Evolutionary conservation across 1,139 yeast genomes (phyloP), one percentile per base, ranked within the genome.

Genomic region (Magnusiomyces clavatus): DNA sequence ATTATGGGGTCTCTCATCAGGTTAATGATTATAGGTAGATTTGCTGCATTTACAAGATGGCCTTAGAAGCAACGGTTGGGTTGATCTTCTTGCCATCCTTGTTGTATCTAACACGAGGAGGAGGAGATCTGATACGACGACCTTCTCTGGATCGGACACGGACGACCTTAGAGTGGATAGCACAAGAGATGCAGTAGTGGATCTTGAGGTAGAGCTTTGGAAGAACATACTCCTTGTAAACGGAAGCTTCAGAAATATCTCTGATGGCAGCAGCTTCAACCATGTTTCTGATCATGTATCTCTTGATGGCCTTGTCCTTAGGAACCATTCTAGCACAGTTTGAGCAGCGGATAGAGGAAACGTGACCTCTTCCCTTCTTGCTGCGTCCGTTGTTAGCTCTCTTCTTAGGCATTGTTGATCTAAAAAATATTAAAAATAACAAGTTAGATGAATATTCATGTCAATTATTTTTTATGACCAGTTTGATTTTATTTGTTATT

Each of bases 321-420:
- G 99, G 97, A 70, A 92, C 96, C 82, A 95, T 87, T 79, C 95
- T 89, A 71, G 97, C 87, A 81, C 99, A 92, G 97, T 92, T 92
- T 75, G 90, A 86, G 83, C 99, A 92, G 86, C 99, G 90, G 74
- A 92, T 97, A 75, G 96, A 95, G 80, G 86, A 86, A 78, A 87
- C 96, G 96, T 92, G 98, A 76, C 99, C 99, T 87, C 99, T 92
- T 77, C 98, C 98, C 83, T 89, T 89, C 95, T 92, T 92, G 95
- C 94, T 92, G 85, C 98, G 92, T 84, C 99, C 99, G 97, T 89
- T 89, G 94, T 97, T 88, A 79, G 97, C 89, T 89, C 99, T 92
- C 97, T 92, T 92, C 89, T 92, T 92, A 80, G 98, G 97, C 98
- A 92, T 92, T 70, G 39, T 78, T 81, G 78, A 55, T 44, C 52